These are phyloP conservation scores for Panicum miliaceum DNA, from an alignment of 176 grass and related monocot species.

Conservation along the genomic window DNA sequence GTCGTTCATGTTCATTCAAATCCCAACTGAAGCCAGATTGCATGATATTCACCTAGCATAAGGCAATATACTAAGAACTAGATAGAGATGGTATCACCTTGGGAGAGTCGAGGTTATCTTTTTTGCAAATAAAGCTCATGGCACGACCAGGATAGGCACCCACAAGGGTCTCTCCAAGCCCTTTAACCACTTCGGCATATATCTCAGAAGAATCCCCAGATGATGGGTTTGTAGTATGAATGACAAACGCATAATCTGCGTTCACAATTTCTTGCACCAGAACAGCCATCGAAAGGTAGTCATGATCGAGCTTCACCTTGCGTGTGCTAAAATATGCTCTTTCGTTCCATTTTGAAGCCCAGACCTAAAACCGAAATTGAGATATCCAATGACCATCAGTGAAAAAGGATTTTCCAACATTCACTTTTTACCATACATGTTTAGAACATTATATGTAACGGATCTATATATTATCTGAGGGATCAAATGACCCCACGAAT, in stretches of 20 bases:
- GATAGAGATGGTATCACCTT: constrained; percentile 56
- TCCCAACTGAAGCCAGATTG: neutral
- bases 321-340: constrained; percentile 96
- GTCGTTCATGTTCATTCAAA: neutral
- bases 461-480: constrained; percentile 11
- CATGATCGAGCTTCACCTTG: constrained; percentile 96
- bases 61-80: constrained; percentile 13
- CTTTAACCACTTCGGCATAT: constrained; percentile 97
- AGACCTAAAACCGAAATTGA: constrained; percentile 62
- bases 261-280: constrained; percentile 97
- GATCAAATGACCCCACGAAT: constrained; percentile 25
- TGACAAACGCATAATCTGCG: constrained; percentile 99
- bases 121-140: constrained; percentile 90
- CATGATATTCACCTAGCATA: constrained; percentile 12
- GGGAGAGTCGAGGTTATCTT: constrained; percentile 70
- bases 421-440: constrained; percentile 19
- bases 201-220: constrained; percentile 91
- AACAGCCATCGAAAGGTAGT: constrained; percentile 93
- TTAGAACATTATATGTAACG: constrained; percentile 2
- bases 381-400: constrained; percentile 19
- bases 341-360: constrained; percentile 99
- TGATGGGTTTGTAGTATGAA: constrained; percentile 94
- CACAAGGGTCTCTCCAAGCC: constrained; percentile 93
- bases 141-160: constrained; percentile 91
- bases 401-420: constrained; percentile 8